Percentiles rank a stretch among this genome's conserved stretches.
These are phyloP conservation scores for Symbiodinium pilosum DNA, from an alignment of 73 alveolate genomes.

Conservation along the genomic window DNA sequence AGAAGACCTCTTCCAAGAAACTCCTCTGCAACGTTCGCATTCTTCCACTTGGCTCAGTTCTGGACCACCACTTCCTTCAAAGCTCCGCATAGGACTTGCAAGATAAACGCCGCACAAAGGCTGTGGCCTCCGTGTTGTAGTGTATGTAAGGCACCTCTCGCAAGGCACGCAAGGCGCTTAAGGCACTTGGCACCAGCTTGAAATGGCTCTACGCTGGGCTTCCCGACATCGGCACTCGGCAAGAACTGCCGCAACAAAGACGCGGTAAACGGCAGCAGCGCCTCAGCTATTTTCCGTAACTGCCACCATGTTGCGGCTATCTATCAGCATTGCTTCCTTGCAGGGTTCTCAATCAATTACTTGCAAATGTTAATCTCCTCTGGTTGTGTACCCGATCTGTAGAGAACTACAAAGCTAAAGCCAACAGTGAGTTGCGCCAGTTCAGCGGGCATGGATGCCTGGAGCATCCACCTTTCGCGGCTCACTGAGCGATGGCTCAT, in stretches of 20 bases:
- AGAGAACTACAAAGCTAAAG: too few relatives aligned
- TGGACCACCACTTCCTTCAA: not conserved
- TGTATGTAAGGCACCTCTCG: conserved; percentile 61
- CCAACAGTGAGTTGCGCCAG: too few relatives aligned
- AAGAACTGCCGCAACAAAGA: conserved; percentile 27
- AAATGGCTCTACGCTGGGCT: not conserved
- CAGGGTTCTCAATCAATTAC: too few relatives aligned
- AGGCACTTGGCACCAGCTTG: not conserved
- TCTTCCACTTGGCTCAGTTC: not conserved
- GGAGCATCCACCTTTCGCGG: too few relatives aligned
- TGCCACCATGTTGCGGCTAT: too few relatives aligned
- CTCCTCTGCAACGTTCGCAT: too few relatives aligned
- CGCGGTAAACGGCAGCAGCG: conserved; percentile 55
- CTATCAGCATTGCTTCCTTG: too few relatives aligned
- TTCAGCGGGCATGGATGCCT: too few relatives aligned
- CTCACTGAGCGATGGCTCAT: too few relatives aligned
- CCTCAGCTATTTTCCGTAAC: not conserved
- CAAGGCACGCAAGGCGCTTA: too few relatives aligned
- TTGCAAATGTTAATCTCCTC: too few relatives aligned
- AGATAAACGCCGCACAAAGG: not conserved
- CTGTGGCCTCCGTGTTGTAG: conserved; percentile 77
- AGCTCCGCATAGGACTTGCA: not conserved
- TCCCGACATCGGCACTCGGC: conserved; percentile 44
- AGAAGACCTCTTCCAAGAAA: conserved; percentile 35
- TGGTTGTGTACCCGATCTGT: too few relatives aligned